phyloP scores from a whole-genome alignment of 306 rosid species.

The Cicer bijugum region DNA sequence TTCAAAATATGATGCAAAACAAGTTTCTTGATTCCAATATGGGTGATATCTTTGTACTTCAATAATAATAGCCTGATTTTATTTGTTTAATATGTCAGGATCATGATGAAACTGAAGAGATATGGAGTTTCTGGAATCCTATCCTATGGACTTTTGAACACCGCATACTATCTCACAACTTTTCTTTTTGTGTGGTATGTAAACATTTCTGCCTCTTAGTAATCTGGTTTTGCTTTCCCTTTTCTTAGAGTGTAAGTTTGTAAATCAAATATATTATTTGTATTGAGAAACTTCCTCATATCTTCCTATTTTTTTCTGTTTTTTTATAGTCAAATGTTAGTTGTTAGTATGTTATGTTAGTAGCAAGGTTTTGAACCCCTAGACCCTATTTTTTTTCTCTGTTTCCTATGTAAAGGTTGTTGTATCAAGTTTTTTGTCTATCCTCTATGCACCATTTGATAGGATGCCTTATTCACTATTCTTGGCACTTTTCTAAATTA shows the following conservation, averaged over 20 bases:
- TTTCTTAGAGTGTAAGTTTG: constrained; percentile 7
- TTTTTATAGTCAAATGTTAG: too few species aligned
- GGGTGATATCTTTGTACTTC: constrained; percentile 3
- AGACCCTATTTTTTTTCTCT: neutral
- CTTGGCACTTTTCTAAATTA: constrained; percentile 6
- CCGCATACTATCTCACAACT: constrained; percentile 79
- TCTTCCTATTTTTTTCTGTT: too few species aligned
- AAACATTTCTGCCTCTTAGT: constrained; percentile 11
- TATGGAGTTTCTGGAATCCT: constrained; percentile 83
- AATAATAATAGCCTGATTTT: constrained; percentile 37
- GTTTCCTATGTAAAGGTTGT: neutral
- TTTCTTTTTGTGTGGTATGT: constrained; percentile 89
- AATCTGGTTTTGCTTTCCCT: constrained; percentile 7
- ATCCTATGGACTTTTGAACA: constrained; percentile 82
- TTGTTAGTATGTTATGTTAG: too few species aligned
- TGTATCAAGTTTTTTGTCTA: constrained; percentile 10
- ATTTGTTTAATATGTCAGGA: constrained; percentile 57
- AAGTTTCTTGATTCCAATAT: constrained; percentile 30
- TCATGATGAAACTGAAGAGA: constrained; percentile 64
- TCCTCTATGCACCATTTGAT: neutral
- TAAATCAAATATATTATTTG: constrained; percentile 1
- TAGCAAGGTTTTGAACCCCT: too few species aligned
- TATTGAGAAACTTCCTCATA: neutral
- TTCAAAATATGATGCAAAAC: constrained; percentile 16
- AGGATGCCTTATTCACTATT: constrained; percentile 18